Percentiles rank a stretch among this genome's conserved stretches.
Evolutionary conservation across 345 rosid species (phyloP).

Genomic region (Rhodamnia rubescens): DNA sequence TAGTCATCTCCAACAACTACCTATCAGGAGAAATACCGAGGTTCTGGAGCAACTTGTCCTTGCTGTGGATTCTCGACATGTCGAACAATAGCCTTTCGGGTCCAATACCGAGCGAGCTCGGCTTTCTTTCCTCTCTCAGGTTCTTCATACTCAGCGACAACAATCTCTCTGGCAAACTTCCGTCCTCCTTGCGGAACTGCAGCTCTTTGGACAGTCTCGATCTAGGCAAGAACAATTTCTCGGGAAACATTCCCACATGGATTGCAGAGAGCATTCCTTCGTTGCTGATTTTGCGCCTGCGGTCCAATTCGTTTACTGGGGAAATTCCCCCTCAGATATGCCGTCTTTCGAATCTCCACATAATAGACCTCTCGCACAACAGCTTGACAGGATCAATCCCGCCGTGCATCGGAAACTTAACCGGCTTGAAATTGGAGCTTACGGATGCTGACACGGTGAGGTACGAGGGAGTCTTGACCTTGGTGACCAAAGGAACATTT

Average conservation of each 20-base stretch:
- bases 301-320: not conserved
- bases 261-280: not conserved
- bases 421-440: not conserved
- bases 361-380: not conserved
- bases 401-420: not conserved
- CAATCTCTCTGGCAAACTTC: not conserved
- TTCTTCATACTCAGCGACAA: not conserved
- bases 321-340: not conserved
- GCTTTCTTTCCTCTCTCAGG: not conserved
- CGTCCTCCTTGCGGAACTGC: not conserved
- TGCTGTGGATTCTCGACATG: not conserved
- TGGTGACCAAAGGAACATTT: not conserved
- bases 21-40: not conserved
- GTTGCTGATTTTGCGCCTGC: not conserved
- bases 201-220: not conserved
- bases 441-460: not conserved
- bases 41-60: not conserved
- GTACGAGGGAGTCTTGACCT: not conserved
- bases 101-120: conserved; percentile 5
- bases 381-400: not conserved
- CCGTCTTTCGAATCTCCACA: not conserved
- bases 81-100: not conserved
- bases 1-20: not conserved
- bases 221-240: not conserved
- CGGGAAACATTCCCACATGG: not conserved